phyloP scores from a whole-genome alignment of 2,329 filamentous ascomycete species.

The Trichocomaceae sp. region DNA sequence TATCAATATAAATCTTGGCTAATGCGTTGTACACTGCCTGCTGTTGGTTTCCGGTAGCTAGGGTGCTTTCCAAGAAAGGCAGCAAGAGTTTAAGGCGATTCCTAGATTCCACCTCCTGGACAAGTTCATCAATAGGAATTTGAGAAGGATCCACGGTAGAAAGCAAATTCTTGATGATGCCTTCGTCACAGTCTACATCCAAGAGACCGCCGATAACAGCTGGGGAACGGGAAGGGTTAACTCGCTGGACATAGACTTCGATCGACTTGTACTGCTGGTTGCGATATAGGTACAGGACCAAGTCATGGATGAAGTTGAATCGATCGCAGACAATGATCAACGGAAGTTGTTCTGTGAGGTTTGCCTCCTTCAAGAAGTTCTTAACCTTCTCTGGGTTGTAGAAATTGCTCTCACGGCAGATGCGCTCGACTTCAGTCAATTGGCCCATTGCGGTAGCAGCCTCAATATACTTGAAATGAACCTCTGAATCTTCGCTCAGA shows the following conservation, averaged over 20 bases:
- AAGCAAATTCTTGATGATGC: conserved; percentile 88
- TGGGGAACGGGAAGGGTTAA: conserved; percentile 86
- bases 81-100: conserved; percentile 93
- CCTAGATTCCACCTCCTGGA: conserved; percentile 87
- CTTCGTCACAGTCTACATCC: conserved; percentile 95
- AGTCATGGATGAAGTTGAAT: conserved; percentile 97
- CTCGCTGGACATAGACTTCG: conserved; percentile 93
- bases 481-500: conserved; percentile 86
- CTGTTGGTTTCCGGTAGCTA: conserved; percentile 86
- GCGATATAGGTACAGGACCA: conserved; percentile 95
- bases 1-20: conserved; percentile 99
- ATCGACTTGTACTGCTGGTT: conserved; percentile 99
- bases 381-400: conserved; percentile 95
- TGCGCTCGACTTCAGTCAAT: conserved; percentile 91
- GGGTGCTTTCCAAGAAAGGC: conserved; percentile 89
- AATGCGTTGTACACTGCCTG: conserved; percentile 95
- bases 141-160: conserved; percentile 74
- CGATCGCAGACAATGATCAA: conserved; percentile 98
- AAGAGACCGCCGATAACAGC: conserved; percentile 88
- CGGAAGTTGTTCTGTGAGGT: conserved; percentile 83
- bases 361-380: conserved; percentile 98
- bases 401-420: conserved; percentile 86
- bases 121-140: conserved; percentile 90
- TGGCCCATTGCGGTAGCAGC: conserved; percentile 90
- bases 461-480: conserved; percentile 99